These are phyloP conservation scores for Suillus subaureus DNA, from an alignment of 768 basidiomycete genomes.

Conservation along the genomic window DNA sequence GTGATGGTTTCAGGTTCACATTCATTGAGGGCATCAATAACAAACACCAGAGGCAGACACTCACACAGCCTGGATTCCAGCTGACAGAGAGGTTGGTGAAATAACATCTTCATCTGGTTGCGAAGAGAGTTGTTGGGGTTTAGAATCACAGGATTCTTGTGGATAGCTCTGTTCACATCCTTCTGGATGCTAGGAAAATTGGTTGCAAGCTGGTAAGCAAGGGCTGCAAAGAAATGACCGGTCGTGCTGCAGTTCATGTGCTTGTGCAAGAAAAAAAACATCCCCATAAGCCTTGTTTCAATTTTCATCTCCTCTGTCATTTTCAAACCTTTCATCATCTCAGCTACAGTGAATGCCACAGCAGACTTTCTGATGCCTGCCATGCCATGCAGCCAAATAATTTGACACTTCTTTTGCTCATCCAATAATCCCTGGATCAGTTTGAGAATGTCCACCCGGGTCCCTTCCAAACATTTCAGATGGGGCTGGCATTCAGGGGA, in stretches of 20 bases:
- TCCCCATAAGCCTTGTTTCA: background rate
- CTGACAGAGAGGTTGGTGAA: background rate
- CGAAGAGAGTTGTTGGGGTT: background rate
- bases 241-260: background rate
- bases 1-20: background rate
- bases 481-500: background rate
- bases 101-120: background rate
- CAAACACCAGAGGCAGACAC: background rate
- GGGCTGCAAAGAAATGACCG: background rate
- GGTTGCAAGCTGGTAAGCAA: background rate
- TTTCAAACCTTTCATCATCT: background rate
- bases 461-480: background rate
- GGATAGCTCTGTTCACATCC: background rate
- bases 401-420: background rate
- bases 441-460: background rate
- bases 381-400: slow-evolving; percentile 1
- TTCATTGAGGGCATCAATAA: background rate
- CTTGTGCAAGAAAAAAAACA: slow-evolving; percentile 1
- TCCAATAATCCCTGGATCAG: background rate
- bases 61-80: background rate
- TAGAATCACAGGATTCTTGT: background rate
- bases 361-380: background rate
- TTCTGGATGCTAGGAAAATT: background rate
- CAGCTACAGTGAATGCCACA: background rate
- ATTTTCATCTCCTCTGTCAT: background rate